A percentile compares a stretch with the other conserved stretches of the same genome.
These are phyloP conservation scores for Capsicum rhomboideum DNA, from an alignment of 257 asterid species.

Conservation along the genomic window DNA sequence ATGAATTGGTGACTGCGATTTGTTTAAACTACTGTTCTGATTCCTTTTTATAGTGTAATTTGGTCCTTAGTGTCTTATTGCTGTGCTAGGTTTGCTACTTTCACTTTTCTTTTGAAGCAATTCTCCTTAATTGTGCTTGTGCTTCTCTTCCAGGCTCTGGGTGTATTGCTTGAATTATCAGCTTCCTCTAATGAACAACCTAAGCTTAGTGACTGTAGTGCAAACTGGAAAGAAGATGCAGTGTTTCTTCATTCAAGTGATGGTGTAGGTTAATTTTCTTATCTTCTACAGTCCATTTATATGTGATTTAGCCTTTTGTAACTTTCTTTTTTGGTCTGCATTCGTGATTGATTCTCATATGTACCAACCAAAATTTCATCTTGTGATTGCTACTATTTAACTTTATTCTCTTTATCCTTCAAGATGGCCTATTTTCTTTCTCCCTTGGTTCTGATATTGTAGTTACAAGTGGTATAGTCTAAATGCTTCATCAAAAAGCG, in stretches of 20 bases:
- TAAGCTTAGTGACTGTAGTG: slow-evolving; percentile 17
- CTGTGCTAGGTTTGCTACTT: no score
- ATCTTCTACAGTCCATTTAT: neutral
- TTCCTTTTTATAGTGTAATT: neutral
- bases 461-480: neutral
- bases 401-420: neutral
- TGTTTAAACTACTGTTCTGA: neutral
- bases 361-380: neutral
- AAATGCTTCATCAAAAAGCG: neutral
- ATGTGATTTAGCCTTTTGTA: neutral
- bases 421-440: neutral
- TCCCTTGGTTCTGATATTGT: neutral
- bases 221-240: slow-evolving; percentile 29
- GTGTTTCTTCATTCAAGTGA: slow-evolving; percentile 23
- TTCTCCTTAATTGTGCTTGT: neutral
- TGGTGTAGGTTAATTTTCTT: slow-evolving; percentile 35
- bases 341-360: neutral
- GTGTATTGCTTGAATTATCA: slow-evolving; percentile 62
- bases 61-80: neutral
- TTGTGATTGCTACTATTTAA: neutral
- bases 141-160: slow-evolving; percentile 58
- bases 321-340: neutral
- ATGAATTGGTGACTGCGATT: neutral
- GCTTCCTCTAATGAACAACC: slow-evolving; percentile 42
- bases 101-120: neutral